Base-by-base conservation (phyloP, 2,329 filamentous ascomycete genomes). In the Chrysoporthe deuterocubensis region DNA sequence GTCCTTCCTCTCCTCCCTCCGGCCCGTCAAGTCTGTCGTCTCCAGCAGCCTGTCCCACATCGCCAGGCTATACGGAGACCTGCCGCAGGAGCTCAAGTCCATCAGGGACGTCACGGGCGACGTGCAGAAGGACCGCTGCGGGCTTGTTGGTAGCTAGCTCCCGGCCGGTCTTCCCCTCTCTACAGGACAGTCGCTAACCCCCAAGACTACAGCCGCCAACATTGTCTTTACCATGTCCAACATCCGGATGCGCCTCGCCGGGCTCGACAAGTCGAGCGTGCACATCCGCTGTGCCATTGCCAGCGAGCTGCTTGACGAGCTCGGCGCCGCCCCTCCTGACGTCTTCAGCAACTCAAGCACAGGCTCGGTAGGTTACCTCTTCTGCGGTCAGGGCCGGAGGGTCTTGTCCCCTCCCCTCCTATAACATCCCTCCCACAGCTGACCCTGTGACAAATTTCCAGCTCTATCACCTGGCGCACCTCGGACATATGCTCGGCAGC, bases 281-380 rank as follows among this genome's bases (percentile, higher is more conserved):
- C 57, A 59, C 37, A 59, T 59, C 18, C 57, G 57, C 18, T 59
- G 57, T 34, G 57, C 57, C 11, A 59, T 59, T 32, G 57, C 57
- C 18, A 59, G 26, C 57, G 57, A 59, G 57, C 37, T 59, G 57
- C 57, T 59, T 40, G 57, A 59, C 18, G 57, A 59, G 34, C 57
- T 59, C 18, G 34, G 57, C 21, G 57, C 57, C 37, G 34, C 34
- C 57, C 57, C 57, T n/a, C 26, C n/a, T 59, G 57, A n/a, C n/a
- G 37, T 59, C 57, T 59, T 59, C 34, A n/a, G 34, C 34, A 34
- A n/a, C n/a, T 59, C 57, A 32, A 59, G 57, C 34, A 59, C 57
- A 18, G 57, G 18, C 37, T 42, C 40, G 40, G 40, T 42, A 42
- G 40, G 40, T n/a, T 11, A 42, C 40, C 40, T 42, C 40, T 42